phyloP scores from a whole-genome alignment of 2,329 filamentous ascomycete species.

The Aspergillus clavatus region DNA sequence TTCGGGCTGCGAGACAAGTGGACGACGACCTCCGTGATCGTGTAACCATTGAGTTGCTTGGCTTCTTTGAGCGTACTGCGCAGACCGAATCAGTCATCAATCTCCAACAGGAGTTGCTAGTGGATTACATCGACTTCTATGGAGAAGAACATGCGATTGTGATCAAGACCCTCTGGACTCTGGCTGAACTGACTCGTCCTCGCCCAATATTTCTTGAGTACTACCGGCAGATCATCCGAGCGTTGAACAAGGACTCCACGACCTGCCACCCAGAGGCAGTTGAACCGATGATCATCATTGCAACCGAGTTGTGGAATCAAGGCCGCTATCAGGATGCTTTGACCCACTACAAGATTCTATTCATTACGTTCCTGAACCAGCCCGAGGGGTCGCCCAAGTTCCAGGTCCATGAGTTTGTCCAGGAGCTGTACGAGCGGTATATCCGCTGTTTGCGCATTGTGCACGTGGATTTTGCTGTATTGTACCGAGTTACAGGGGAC shows the following conservation, averaged over 20 bases:
- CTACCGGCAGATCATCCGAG: conserved; percentile 34
- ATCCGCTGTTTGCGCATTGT: conserved; percentile 32
- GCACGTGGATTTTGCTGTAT: conserved; percentile 25
- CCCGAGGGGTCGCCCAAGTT: conserved; percentile 31
- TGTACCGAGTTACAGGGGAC: conserved; percentile 34
- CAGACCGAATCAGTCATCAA: conserved; percentile 35
- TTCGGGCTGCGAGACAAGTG: conserved; percentile 25
- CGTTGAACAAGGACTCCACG: conserved; percentile 35
- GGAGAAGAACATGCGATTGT: conserved; percentile 33
- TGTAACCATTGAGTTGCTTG: conserved; percentile 26
- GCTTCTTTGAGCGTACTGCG: conserved; percentile 26
- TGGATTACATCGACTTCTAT: conserved; percentile 34
- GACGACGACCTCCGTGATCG: conserved; percentile 30
- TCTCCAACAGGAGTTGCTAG: conserved; percentile 37
- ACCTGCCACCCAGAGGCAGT: conserved; percentile 35
- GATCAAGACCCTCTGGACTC: conserved; percentile 34
- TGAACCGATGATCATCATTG: conserved; percentile 35
- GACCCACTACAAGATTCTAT: conserved; percentile 32
- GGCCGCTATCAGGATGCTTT: conserved; percentile 36
- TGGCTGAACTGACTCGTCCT: conserved; percentile 37
- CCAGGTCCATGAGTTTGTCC: conserved; percentile 31
- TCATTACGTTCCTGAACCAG: conserved; percentile 31
- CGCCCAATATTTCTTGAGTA: conserved; percentile 38
- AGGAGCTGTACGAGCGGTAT: conserved; percentile 33
- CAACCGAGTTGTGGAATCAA: conserved; percentile 37